Evolutionary conservation across 495 filamentous ascomycete species (phyloP), one percentile per base, ranked within the genome.

Genomic region (Platismatia glauca): DNA sequence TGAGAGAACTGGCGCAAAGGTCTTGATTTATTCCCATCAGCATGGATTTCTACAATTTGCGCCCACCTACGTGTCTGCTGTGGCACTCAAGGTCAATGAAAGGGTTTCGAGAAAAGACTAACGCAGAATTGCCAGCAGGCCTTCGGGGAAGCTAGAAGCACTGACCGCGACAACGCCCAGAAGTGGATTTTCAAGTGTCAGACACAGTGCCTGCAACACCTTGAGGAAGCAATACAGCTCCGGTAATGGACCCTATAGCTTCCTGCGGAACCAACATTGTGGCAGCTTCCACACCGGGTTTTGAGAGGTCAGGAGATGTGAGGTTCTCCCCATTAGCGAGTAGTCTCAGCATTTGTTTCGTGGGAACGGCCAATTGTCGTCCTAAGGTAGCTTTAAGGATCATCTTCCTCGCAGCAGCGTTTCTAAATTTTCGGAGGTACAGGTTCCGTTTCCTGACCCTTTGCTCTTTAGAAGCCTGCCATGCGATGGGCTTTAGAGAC

Each of bases 321-420:
- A 64, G 33, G 24, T 57, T 59, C 41, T 69, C 67, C n/a, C 67
- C 67, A 20, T 66, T 53, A 20, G 67, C 67, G 16, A 66, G 55
- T 15, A 55, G 44, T 48, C 64, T 64, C 50, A 70, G 53, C 20
- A 62, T 67, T n/a, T 57, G 57, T 41, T 70, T 70, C 24, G 68
- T 66, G 15, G 69, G 64, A 9, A 31, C 37, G 35, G 67, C 68
- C 31, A 70, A 31, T 22, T 68, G 66, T 38, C 68, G 64, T 27
- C 68, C 68, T 29, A 70, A 46, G 24, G 57, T 53, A 11, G 59
- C 61, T 37, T 70, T 64, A 22, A 70, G 64, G 35, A 68, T 41
- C 4, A 44, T 58, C 61, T 66, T 61, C 20, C 68, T 55, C 22
- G 58, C 59, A 46, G 61, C 55, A 39, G 59, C 18, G 27, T 68